phyloP scores from a whole-genome alignment of 495 filamentous ascomycete species.

The Penicillium psychrofluorescens region DNA sequence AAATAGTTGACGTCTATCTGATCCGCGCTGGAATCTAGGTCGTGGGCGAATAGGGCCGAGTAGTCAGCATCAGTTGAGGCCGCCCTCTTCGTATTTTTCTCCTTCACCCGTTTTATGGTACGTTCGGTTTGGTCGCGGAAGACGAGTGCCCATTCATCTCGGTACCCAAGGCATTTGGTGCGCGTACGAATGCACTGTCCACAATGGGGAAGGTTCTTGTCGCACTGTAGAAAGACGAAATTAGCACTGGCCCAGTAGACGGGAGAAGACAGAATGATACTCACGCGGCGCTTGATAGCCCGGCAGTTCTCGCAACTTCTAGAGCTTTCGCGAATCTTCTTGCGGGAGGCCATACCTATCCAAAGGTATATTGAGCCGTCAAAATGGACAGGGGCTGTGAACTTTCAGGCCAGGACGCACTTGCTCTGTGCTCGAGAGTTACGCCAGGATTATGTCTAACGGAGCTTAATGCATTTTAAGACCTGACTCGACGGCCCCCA shows the following conservation, averaged over 20 bases:
- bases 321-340: background rate
- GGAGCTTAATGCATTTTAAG: no score
- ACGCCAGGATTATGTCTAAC: no score
- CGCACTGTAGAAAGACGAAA: background rate
- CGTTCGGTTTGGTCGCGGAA: background rate
- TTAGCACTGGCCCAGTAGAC: background rate
- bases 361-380: no score
- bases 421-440: no score
- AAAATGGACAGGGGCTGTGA: no score
- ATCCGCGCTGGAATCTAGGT: conserved; percentile 8
- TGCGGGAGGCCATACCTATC: no score
- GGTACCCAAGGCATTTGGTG: background rate
- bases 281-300: background rate
- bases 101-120: background rate
- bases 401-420: no score
- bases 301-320: background rate
- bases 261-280: background rate
- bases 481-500: no score
- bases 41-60: conserved; percentile 1
- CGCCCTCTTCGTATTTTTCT: conserved; percentile 2
- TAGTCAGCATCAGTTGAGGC: background rate
- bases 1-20: conserved; percentile 29
- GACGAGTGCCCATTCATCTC: background rate
- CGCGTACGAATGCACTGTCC: background rate
- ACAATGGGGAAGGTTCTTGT: background rate